Conservation (phyloP, 768 basidiomycete genomes). For the Auriscalpium microsporum region DNA sequence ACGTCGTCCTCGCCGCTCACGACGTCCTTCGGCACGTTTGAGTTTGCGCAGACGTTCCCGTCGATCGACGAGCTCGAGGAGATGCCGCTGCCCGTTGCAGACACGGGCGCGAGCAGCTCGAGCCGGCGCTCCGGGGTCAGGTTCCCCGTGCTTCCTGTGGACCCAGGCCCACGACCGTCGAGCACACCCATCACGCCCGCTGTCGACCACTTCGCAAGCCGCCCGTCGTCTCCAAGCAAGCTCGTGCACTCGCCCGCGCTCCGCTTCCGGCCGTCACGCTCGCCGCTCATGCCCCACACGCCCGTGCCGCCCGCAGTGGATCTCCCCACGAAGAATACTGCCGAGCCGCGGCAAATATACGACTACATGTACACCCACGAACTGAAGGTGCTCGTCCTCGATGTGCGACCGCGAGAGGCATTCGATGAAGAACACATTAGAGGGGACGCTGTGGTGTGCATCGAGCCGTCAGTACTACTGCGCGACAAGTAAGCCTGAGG, state of each 20-base stretch:
- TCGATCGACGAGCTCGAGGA: conserved; percentile 72
- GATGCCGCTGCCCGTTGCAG: conserved; percentile 41
- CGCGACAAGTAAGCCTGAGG: conserved; percentile 51
- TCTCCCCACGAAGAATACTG: conserved; percentile 20
- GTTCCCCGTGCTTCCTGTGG: conserved; percentile 37
- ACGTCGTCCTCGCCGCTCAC: conserved; percentile 53
- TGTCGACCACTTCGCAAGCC: conserved; percentile 47
- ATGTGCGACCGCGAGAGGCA: conserved; percentile 71
- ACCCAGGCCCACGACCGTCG: conserved; percentile 49
- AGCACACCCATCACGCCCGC: conserved; percentile 63
- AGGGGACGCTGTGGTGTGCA: conserved; percentile 62
- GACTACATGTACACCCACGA: conserved; percentile 44
- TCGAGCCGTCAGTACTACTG: conserved; percentile 72
- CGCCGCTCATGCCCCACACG: conserved; percentile 26
- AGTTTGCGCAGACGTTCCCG: conserved; percentile 63
- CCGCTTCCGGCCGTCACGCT: conserved; percentile 34
- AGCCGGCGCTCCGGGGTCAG: conserved; percentile 20
- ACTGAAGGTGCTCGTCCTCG: conserved; percentile 65
- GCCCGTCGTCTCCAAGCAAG: conserved; percentile 42
- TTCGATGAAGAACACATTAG: conserved; percentile 71
- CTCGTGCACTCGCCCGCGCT: conserved; percentile 23
- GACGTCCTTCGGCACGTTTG: conserved; percentile 35
- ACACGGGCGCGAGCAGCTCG: conserved; percentile 27
- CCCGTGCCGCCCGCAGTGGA: conserved; percentile 21
- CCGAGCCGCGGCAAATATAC: conserved; percentile 20